These are phyloP conservation scores for Austroboletus eburneus DNA, from an alignment of 768 basidiomycete genomes.

Conservation along the genomic window DNA sequence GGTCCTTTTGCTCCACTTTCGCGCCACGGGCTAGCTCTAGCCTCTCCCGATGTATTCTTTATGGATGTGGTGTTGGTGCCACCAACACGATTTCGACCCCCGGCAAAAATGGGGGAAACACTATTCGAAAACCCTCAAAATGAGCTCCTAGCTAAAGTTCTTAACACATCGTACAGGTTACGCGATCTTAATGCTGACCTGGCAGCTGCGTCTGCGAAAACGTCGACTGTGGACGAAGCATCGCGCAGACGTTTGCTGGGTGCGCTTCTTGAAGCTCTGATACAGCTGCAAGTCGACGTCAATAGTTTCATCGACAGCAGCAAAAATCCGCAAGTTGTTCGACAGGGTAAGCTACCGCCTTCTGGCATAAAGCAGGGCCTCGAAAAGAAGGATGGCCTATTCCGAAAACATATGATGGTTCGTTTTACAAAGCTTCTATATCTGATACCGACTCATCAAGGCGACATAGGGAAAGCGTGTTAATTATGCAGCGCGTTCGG, in stretches of 20 bases:
- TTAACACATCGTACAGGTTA: slow-evolving; percentile 75
- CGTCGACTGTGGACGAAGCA: slow-evolving; percentile 45
- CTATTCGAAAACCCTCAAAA: slow-evolving; percentile 97
- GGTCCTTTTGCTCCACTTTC: slow-evolving; percentile 71
- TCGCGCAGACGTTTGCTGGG: slow-evolving; percentile 56
- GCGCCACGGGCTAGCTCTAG: slow-evolving; percentile 56
- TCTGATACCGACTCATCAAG: slow-evolving; percentile 1
- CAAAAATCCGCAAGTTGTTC: slow-evolving; percentile 85
- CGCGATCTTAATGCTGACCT: slow-evolving; percentile 73
- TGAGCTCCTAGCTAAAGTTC: slow-evolving; percentile 75
- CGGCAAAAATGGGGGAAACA: slow-evolving; percentile 85
- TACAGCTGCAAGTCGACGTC: slow-evolving; percentile 91
- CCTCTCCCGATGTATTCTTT: slow-evolving; percentile 96
- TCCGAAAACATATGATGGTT: slow-evolving; percentile 99
- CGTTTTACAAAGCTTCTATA: slow-evolving; percentile 18
- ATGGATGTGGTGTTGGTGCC: slow-evolving; percentile 87
- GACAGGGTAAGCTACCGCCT: slow-evolving; percentile 87
- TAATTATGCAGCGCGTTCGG: slow-evolving; percentile 99
- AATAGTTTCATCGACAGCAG: slow-evolving; percentile 97
- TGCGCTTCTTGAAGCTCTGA: slow-evolving; percentile 70
- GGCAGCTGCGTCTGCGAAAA: slow-evolving; percentile 57
- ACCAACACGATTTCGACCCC: slow-evolving; percentile 94
- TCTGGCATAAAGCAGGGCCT: slow-evolving; percentile 92
- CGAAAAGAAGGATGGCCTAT: slow-evolving; percentile 98
- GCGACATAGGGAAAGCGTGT: slow-evolving; percentile 88